Evolutionary conservation across 73 alveolate genomes (phyloP).

Genomic region (Vitrella brassicaformis): DNA sequence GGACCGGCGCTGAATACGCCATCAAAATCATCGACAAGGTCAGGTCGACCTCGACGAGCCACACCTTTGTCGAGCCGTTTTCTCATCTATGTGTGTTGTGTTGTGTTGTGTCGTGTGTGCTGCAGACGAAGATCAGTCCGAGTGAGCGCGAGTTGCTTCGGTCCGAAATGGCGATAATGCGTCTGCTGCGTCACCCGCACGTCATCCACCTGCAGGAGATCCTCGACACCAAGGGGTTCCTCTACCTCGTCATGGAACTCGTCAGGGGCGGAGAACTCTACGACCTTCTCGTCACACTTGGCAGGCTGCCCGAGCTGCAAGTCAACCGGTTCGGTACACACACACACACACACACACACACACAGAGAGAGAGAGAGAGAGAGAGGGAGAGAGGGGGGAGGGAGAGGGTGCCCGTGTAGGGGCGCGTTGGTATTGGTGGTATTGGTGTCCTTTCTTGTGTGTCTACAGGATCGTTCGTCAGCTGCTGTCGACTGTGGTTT

Average conservation of each 20-base stretch:
- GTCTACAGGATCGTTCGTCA: conserved; percentile 59
- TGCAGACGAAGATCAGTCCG: not conserved
- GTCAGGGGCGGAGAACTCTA: conserved; percentile 53
- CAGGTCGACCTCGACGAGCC: too few relatives aligned
- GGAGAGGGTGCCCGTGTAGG: not conserved
- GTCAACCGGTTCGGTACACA: not conserved
- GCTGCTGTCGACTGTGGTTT: conserved; percentile 54
- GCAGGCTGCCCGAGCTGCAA: not conserved
- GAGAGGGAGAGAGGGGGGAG: not conserved
- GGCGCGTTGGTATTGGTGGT: too few relatives aligned
- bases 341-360: too few relatives aligned
- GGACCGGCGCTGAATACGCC: not conserved
- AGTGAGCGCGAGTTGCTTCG: not conserved
- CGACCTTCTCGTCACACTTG: conserved; percentile 41
- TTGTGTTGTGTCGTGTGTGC: not conserved
- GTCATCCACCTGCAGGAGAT: conserved; percentile 44
- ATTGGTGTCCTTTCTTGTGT: too few relatives aligned
- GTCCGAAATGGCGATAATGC: not conserved
- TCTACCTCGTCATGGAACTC: conserved; percentile 53
- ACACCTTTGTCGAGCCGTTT: too few relatives aligned
- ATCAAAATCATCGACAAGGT: not conserved
- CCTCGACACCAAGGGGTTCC: conserved; percentile 43
- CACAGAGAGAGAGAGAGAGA: too few relatives aligned
- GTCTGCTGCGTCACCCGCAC: not conserved
- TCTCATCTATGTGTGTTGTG: not conserved